phyloP scores from a whole-genome alignment of 192 early-diverging fungal species.

The Backusella sp. region DNA sequence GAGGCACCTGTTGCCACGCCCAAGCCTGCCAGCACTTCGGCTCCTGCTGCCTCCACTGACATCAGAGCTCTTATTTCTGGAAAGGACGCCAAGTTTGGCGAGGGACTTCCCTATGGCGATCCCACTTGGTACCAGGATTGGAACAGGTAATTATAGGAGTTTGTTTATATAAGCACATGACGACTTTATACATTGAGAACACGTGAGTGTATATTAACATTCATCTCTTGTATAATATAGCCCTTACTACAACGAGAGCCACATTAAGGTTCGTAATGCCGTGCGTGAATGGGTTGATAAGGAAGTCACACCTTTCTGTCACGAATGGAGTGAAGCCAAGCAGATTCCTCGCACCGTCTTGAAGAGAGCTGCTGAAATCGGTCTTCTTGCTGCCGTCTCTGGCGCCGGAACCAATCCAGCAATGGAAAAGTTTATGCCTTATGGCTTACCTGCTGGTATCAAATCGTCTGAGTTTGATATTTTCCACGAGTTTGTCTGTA shows the following conservation, averaged over 20 bases:
- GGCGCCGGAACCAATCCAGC: slow-evolving; percentile 45
- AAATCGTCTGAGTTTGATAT: slow-evolving; percentile 57
- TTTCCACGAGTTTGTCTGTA: slow-evolving; percentile 76
- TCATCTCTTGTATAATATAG: slow-evolving; percentile 19
- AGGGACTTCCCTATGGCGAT: slow-evolving; percentile 74
- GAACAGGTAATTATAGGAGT: slow-evolving; percentile 25
- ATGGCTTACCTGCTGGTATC: slow-evolving; percentile 48
- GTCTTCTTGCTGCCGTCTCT: slow-evolving; percentile 63
- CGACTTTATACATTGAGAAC: background rate
- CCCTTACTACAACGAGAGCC: slow-evolving; percentile 80
- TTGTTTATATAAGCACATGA: background rate
- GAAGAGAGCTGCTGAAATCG: slow-evolving; percentile 65
- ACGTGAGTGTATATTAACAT: background rate
- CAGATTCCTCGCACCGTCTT: slow-evolving; percentile 66
- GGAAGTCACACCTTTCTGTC: slow-evolving; percentile 74
- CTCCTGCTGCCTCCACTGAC: slow-evolving; percentile 1
- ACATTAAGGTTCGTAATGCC: slow-evolving; percentile 57
- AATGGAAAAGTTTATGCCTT: slow-evolving; percentile 23
- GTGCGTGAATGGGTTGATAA: slow-evolving; percentile 73
- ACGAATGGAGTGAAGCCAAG: slow-evolving; percentile 82
- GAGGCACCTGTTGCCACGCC: background rate
- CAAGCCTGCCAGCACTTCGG: background rate
- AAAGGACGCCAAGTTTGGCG: slow-evolving; percentile 64
- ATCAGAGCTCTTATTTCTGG: slow-evolving; percentile 6
- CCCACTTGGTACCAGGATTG: slow-evolving; percentile 69